Base-by-base conservation (phyloP, 352 stramenopile genomes). In the Phytophthora foliorum region DNA sequence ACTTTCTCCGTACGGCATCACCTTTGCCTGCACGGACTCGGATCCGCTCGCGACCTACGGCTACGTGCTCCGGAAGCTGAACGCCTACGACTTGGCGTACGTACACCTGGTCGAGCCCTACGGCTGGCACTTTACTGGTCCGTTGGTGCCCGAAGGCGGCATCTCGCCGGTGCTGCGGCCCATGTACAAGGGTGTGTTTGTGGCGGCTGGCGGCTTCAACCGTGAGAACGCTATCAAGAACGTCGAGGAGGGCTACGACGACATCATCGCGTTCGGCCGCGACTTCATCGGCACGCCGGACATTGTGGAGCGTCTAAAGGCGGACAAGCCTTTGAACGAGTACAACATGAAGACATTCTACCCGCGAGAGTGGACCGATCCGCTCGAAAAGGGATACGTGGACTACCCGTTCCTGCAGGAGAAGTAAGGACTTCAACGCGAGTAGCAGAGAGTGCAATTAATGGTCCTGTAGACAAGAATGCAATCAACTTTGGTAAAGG, bases 281-380 rank as follows among this genome's bases (percentile, higher is more conserved):
- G 68, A 77, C 52, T 89, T 84, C 65, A 86, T 89, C 51, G 70
- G 75, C n/a, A 84, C 84, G 50, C 80, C 80, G 19, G 76, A 88
- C 58, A 36, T 89, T 14, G 69, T 83, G n/a, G 55, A 78, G 46
- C 65, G 77, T 14, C 59, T 88, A 25, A 49, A 70, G 53, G 44
- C 70, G 21, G 53, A 76, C 55, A 58, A 63, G 17, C 67, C 75
- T n/a, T 31, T 88, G 29, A 81, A 73, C 52, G 44, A 63, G 34
- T 85, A 69, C 46, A 71, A 81, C 54, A 52, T 44, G 11, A 64
- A 65, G 45, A 73, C 59, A 29, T 75, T 74, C 46, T 76, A 74
- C 56, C 63, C 64, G 17, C 57, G 46, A 4, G 53, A 39, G 21
- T 54, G 50, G 51, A 51, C 38, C 25, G 54, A 57, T 17, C 51